These are phyloP conservation scores for Linaria vulgaris DNA, from an alignment of 257 asterid genomes.

Conservation along the genomic window DNA sequence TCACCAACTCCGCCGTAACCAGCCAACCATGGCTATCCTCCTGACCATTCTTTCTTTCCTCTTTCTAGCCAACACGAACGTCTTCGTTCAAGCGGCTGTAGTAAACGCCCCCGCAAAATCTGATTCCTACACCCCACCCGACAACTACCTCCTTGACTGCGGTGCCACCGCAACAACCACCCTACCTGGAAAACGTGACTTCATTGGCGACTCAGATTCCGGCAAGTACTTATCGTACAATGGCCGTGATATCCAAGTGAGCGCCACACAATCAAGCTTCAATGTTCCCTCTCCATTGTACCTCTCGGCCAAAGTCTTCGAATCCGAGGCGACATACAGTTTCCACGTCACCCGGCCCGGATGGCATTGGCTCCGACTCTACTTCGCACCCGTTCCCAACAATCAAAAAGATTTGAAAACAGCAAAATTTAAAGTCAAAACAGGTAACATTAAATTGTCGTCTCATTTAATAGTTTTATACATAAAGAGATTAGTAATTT, in stretches of 20 bases:
- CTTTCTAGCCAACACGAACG: not conserved
- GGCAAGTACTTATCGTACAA: conserved; percentile 35
- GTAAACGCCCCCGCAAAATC: conserved; percentile 49
- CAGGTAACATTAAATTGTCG: conserved; percentile 17
- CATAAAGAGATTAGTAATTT: too few relatives aligned
- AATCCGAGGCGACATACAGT: conserved; percentile 42
- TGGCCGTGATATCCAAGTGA: conserved; percentile 42
- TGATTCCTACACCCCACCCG: conserved; percentile 52
- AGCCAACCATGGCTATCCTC: conserved; percentile 15
- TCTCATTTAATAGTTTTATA: too few relatives aligned
- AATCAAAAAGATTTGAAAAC: conserved; percentile 7
- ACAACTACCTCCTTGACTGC: conserved; percentile 58
- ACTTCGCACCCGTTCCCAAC: conserved; percentile 27
- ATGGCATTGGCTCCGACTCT: conserved; percentile 33
- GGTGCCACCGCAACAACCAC: conserved; percentile 39
- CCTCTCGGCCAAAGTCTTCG: conserved; percentile 54
- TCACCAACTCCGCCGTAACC: too few relatives aligned
- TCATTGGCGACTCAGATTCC: conserved; percentile 44
- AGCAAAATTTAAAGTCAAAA: conserved; percentile 42
- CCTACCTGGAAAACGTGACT: conserved; percentile 38
- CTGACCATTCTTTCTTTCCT: not conserved
- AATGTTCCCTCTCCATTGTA: conserved; percentile 50
- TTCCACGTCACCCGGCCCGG: conserved; percentile 29
- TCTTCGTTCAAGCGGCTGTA: conserved; percentile 23
- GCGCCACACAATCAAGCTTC: conserved; percentile 27